Base-by-base conservation (phyloP, 495 filamentous ascomycete species). In the Xylaria telfairii region DNA sequence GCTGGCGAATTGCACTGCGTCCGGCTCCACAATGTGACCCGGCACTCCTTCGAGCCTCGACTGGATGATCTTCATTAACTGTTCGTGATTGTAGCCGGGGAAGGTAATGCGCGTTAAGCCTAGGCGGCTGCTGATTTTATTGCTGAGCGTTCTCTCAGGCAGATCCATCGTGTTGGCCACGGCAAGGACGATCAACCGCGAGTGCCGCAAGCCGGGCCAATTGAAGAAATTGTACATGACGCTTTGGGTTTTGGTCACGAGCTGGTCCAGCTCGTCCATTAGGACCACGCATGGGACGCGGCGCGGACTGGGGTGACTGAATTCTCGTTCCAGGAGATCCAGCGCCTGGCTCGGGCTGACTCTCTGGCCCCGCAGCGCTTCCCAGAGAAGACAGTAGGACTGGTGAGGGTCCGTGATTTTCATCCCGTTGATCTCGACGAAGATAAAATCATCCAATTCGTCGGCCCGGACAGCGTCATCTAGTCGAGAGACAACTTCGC, bases 221-320 rank as follows among this genome's bases (percentile, higher is more conserved):
- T 99, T 99, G 88, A 99, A 99, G 81, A 99, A 99, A 77, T 99
- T 99, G 83, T 99, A 99, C 96, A 99, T 99, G 77, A 99, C 96
- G 32, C 92, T 93, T 74, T 99, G 96, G 76, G 96, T 97, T 70
- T 93, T 95, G 26, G 96, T 99, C 3, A 98, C 96, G 5, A 99
- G 88, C 77, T 99, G 96, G 81, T 99, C 96, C 49, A 99, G 87
- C 82, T 99, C 96, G 76, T 99, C 96, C 96, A 99, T 99, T 49
- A 99, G 83, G 9, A 99, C 96, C 32, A 99, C 96, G 76, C 96
- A 98, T 0, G 96, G 96, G 13, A 97, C 93, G 59, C 95, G 87
- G 54, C 96, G 89, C 49, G 96, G 96, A 61, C 89, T 93, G 0
- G 96, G 96, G 65, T 93, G 88, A 67, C 87, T 92, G 83, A 99